Evolutionary conservation across 176 grass and related monocot species (phyloP).

Genomic region (Paspalum notatum): DNA sequence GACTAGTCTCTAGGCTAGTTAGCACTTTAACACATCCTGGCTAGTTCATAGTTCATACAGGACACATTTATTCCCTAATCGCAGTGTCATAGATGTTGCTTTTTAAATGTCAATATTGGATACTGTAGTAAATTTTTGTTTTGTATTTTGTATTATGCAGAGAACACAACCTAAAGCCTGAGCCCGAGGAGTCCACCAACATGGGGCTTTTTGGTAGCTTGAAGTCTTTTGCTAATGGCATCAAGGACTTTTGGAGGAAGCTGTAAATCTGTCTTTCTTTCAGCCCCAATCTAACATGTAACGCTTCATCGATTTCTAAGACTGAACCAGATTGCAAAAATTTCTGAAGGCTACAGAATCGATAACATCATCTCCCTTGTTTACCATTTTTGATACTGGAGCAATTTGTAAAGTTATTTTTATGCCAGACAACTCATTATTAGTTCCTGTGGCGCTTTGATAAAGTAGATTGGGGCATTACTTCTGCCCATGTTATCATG

Average conservation of each 20-base stretch:
- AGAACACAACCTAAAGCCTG: conserved; percentile 29
- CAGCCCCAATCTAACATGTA: conserved; percentile 23
- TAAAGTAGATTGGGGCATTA: background rate
- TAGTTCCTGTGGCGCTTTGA: background rate
- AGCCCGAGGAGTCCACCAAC: conserved; percentile 22
- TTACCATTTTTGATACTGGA: background rate
- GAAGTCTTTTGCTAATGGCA: conserved; percentile 62
- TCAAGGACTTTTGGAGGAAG: conserved; percentile 69
- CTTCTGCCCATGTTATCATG: background rate
- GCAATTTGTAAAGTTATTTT: conserved; percentile 40
- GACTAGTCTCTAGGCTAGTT: background rate
- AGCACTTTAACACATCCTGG: too few species aligned
- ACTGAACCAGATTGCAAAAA: conserved; percentile 32
- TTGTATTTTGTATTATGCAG: conserved; percentile 41
- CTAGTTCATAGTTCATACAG: too few species aligned
- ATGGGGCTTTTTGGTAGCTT: conserved; percentile 55
- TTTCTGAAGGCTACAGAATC: conserved; percentile 38
- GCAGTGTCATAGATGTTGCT: too few species aligned
- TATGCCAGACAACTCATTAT: background rate
- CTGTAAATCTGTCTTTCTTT: conserved; percentile 49
- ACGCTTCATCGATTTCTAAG: conserved; percentile 29
- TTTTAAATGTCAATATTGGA: background rate
- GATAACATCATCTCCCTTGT: conserved; percentile 25
- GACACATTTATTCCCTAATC: too few species aligned
- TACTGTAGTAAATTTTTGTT: conserved; percentile 20